Evolutionary conservation across 139 green algal species (phyloP), one percentile per base, ranked within the genome.

Genomic region (Tetradesmus obliquus): DNA sequence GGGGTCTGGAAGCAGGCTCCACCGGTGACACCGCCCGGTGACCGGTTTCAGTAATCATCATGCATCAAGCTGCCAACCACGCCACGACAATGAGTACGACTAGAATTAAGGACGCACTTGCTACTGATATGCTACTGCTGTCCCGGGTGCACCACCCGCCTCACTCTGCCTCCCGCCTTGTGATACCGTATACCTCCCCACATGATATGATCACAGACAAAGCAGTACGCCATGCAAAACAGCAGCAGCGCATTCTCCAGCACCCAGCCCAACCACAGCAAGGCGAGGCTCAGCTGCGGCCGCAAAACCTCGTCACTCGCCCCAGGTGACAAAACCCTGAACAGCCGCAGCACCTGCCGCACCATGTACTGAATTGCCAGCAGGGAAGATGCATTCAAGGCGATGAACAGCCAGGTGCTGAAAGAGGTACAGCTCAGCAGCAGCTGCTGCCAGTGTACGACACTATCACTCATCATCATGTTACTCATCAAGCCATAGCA

Each of bases 151-250:
- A 88, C 17, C n/a, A 95, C 82, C 62, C 57, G 71, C 51, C 69
- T 62, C 24, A 96, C 87, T 17, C 86, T 94, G 15, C 94, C 94
- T 1, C 76, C 32, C 10, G 84, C n/a, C 71, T 94, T 93, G 54
- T 55, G 69, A 55, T 97, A 97, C 51, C 55, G 51, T 12, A 96
- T 92, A 7, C 95, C 95, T 45, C 91, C 84, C 94, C 95, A 94
- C 20, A 86, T 91, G 55, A 96, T 66, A 19, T 74, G 15, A 84
- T 69, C 51, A 12, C 57, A 91, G 2, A 92, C 0, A 32, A 93
- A 94, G 7, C 94, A 96, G 91, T 95, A 95, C 6, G 91, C 53
- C 22, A 94, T 92, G 88, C 94, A 95, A 2, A 94, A 13, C 0
- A 92, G 94, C 84, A 95, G 88, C 6, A 95, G 84, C 20, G 91